Base-by-base conservation (phyloP, 441 rosid genomes). In the Populus tomentosa region DNA sequence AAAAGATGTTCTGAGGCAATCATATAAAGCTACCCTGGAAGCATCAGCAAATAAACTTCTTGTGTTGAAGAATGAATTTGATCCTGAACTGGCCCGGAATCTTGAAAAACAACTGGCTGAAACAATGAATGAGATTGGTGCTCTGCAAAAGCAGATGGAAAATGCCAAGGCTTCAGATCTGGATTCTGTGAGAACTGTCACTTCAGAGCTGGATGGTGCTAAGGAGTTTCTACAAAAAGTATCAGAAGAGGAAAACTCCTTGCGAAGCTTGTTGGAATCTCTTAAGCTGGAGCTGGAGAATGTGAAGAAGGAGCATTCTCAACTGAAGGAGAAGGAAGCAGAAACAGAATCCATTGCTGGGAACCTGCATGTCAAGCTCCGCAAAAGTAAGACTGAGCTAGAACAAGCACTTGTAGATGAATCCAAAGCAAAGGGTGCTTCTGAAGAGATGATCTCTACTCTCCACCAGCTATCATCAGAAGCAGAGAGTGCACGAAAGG, bases 281-380 rank as follows among this genome's bases (percentile, higher is more conserved):
- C 92, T 92, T 35, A 90, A 88, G 85, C 69, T 77, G 80, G 92
- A 94, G 84, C 71, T 96, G 65, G 92, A 90, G 81, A 91, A 81
- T 79, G 91, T 92, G 84, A 91, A 90, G 88, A 85, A 76, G 73
- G 93, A 91, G 82, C 94, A 90, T 77, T 46, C 84, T n/a, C 94
- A 89, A 80, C 86, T 89, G 86, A 90, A 86, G 84, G 91, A 88
- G 63, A 89, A 90, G 86, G 98, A 94, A 80, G 88, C 89, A 28
- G 92, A 91, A 82, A 90, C 94, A 16, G 97, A 94, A 81, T 81
- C 94, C 8, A 61, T 88, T 76, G 94, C 94, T 67, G 97, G 94
- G 67, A 88, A 88, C 82, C 87, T 96, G 84, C 92, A 96, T 72
- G 86, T 89, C 50, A 88, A 90, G 86, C 94, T 96, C 75, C 85